Percentiles rank a stretch among this genome's conserved stretches.
phyloP scores from a whole-genome alignment of 352 stramenopile species.

The Globisporangium heterothallicum region DNA sequence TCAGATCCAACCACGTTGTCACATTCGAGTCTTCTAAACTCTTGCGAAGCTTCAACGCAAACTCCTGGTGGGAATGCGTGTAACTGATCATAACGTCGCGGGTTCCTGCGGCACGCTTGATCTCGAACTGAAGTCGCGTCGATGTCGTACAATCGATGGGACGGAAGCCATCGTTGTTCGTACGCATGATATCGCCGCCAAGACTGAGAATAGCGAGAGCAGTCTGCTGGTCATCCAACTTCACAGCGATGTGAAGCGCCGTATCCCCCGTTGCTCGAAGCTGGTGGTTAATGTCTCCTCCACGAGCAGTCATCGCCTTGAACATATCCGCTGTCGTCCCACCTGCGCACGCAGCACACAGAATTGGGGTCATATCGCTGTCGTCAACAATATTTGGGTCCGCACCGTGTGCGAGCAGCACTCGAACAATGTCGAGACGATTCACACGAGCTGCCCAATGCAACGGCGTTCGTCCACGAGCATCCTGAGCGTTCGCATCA shows the following conservation, averaged over 20 bases:
- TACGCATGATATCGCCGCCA: constrained; percentile 73
- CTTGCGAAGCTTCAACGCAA: constrained; percentile 55
- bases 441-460: constrained; percentile 80
- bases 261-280: constrained; percentile 62
- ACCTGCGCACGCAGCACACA: constrained; percentile 69
- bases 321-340: constrained; percentile 69
- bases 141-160: constrained; percentile 64
- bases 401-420: constrained; percentile 43
- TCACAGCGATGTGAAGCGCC: constrained; percentile 72
- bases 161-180: constrained; percentile 52
- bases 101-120: constrained; percentile 61
- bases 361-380: constrained; percentile 68
- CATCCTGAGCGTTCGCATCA: constrained; percentile 63
- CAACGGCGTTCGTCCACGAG: constrained; percentile 54
- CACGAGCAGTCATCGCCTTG: constrained; percentile 47
- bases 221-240: constrained; percentile 71
- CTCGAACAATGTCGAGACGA: constrained; percentile 53
- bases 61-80: constrained; percentile 59
- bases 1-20: constrained; percentile 61
- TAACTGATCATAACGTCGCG: constrained; percentile 77
- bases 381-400: constrained; percentile 72
- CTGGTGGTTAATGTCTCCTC: constrained; percentile 74
- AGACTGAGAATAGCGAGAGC: constrained; percentile 65
- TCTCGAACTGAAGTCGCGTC: constrained; percentile 58
- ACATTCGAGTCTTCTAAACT: constrained; percentile 55